phyloP scores from a whole-genome alignment of 2,329 filamentous ascomycete species.

The Hymenoscyphus infarciens region DNA sequence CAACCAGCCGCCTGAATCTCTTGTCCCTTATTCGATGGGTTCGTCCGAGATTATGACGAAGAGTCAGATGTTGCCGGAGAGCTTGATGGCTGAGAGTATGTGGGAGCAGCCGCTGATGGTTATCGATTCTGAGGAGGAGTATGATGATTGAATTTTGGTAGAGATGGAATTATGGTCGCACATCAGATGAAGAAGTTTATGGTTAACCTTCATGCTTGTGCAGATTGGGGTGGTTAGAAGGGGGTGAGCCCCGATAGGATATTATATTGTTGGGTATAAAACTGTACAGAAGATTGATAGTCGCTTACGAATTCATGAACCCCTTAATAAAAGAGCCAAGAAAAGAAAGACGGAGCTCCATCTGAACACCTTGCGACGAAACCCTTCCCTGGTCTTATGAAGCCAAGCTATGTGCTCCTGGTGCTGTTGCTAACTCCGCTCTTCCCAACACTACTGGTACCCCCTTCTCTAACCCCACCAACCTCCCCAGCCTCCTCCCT shows the following conservation, averaged over 20 bases:
- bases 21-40: conserved; percentile 28
- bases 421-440: neutral
- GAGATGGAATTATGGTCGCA: neutral
- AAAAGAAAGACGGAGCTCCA: too few relatives aligned
- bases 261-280: neutral
- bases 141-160: conserved; percentile 21
- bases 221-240: too few relatives aligned
- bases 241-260: neutral
- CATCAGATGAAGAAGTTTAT: too few relatives aligned
- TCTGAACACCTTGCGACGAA: too few relatives aligned
- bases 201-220: too few relatives aligned
- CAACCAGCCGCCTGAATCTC: conserved; percentile 14
- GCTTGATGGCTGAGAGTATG: conserved; percentile 40
- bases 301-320: conserved; percentile 1
- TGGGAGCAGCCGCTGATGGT: conserved; percentile 40
- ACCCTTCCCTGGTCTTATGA: too few relatives aligned
- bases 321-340: too few relatives aligned
- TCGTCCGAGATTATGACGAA: conserved; percentile 43
- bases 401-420: neutral
- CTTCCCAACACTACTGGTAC: too few relatives aligned
- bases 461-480: neutral
- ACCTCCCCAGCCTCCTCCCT: conserved; percentile 24
- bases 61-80: conserved; percentile 52
- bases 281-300: neutral
- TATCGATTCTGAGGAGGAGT: conserved; percentile 44